Percentiles rank a stretch among this genome's conserved stretches.
phyloP scores from a whole-genome alignment of 768 basidiomycete species.

The Trametes meyenii region DNA sequence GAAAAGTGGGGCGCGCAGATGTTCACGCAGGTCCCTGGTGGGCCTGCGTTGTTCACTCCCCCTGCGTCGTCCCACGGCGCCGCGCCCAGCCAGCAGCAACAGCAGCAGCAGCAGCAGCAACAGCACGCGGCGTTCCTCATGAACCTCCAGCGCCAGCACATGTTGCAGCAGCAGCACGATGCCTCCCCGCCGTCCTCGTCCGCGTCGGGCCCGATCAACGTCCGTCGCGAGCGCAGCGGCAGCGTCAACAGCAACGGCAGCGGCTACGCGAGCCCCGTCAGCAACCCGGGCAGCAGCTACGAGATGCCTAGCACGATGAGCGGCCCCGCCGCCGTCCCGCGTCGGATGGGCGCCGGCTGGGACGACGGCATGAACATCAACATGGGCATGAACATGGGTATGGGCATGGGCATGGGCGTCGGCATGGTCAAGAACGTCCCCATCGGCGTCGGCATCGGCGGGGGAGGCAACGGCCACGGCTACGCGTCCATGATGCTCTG shows the following conservation, averaged over 20 bases:
- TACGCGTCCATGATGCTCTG: slow-evolving; percentile 45
- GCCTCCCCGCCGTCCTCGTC: slow-evolving; percentile 15
- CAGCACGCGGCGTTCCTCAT: slow-evolving; percentile 23
- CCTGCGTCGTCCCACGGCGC: slow-evolving; percentile 43
- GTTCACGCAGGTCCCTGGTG: slow-evolving; percentile 32
- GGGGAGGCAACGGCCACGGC: slow-evolving; percentile 40
- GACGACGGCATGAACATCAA: slow-evolving; percentile 31
- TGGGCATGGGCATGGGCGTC: slow-evolving; percentile 35
- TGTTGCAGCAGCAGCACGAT: slow-evolving; percentile 19
- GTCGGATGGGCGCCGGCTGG: slow-evolving; percentile 29
- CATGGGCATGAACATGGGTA: slow-evolving; percentile 32
- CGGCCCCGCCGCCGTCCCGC: slow-evolving; percentile 30
- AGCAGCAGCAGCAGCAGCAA: slow-evolving; percentile 32
- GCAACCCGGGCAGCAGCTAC: slow-evolving; percentile 36
- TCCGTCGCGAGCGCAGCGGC: slow-evolving; percentile 38
- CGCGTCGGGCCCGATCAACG: slow-evolving; percentile 15
- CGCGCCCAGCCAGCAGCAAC: slow-evolving; percentile 33
- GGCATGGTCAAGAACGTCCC: slow-evolving; percentile 37
- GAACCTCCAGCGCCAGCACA: slow-evolving; percentile 32
- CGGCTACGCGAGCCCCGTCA: slow-evolving; percentile 27
- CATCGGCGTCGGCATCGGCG: slow-evolving; percentile 40
- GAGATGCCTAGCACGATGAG: slow-evolving; percentile 37
- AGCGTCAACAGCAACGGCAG: slow-evolving; percentile 39
- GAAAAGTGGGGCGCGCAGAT: slow-evolving; percentile 38
- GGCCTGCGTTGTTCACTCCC: slow-evolving; percentile 44